These are phyloP conservation scores for Eucalyptus cloeziana DNA, from an alignment of 345 rosid species.

Conservation along the genomic window DNA sequence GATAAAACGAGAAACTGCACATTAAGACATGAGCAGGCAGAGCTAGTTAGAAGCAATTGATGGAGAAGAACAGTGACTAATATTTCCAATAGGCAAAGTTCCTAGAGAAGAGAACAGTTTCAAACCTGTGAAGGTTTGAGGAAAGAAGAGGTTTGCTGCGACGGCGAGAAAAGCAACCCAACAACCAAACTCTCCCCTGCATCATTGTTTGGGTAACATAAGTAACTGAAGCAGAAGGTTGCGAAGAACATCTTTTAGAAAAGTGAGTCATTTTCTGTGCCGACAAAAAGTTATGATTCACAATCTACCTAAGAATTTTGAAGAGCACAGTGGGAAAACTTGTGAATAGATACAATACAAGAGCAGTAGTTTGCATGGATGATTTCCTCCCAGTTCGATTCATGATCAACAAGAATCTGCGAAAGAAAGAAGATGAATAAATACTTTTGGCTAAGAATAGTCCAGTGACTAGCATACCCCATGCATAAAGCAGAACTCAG, in stretches of 20 bases:
- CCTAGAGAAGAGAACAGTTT: not conserved
- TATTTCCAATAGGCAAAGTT: not conserved
- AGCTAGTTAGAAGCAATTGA: not conserved
- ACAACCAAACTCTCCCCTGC: slow-evolving; percentile 38
- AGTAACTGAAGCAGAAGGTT: not conserved
- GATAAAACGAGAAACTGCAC: slow-evolving; percentile 22
- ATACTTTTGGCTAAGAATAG: not conserved
- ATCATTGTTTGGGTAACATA: not conserved
- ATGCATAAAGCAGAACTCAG: not conserved
- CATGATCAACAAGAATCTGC: slow-evolving; percentile 36
- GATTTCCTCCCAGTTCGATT: slow-evolving; percentile 21
- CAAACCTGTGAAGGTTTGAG: slow-evolving; percentile 28
- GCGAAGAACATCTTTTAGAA: not conserved
- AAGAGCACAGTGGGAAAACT: slow-evolving; percentile 28
- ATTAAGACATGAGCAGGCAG: not conserved
- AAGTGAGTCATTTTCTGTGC: not conserved
- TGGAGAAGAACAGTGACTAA: not conserved
- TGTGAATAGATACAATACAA: slow-evolving; percentile 20
- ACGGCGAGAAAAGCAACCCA: slow-evolving; percentile 40
- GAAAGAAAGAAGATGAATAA: not conserved
- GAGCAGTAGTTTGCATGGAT: slow-evolving; percentile 18
- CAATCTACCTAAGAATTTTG: slow-evolving; percentile 28
- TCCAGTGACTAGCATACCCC: not conserved
- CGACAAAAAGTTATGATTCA: not conserved
- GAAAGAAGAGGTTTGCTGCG: slow-evolving; percentile 20